Conservation (phyloP, 805 yeast genomes). For the Yamadazyma scolyti region DNA sequence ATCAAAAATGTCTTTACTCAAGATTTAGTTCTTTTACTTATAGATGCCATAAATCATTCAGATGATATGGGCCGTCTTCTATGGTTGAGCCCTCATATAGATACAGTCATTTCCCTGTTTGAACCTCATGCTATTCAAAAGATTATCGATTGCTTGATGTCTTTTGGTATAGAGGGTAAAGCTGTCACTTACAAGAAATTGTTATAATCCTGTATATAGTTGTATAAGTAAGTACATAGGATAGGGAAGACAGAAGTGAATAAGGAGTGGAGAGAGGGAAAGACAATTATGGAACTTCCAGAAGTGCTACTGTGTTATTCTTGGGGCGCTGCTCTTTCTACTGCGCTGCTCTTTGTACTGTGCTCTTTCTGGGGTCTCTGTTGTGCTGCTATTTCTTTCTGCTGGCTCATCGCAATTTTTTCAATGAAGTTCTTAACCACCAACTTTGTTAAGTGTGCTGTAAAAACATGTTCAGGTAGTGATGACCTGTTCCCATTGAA, state of each 20-base stretch:
- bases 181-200: not conserved
- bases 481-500: slow-evolving; percentile 77
- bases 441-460: slow-evolving; percentile 92
- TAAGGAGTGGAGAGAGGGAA: too few relatives aligned
- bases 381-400: not conserved
- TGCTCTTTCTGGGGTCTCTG: too few relatives aligned
- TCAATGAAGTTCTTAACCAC: slow-evolving; percentile 94
- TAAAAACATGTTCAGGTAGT: slow-evolving; percentile 71
- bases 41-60: slow-evolving; percentile 20
- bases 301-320: too few relatives aligned
- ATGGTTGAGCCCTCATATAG: slow-evolving; percentile 35
- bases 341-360: too few relatives aligned
- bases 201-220: too few relatives aligned
- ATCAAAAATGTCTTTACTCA: slow-evolving; percentile 17
- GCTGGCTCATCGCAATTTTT: slow-evolving; percentile 10
- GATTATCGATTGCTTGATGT: too few relatives aligned
- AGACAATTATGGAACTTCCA: too few relatives aligned
- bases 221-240: too few relatives aligned
- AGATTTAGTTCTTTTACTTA: slow-evolving; percentile 17
- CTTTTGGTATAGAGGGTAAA: not conserved
- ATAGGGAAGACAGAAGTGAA: too few relatives aligned
- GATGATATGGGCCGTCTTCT: slow-evolving; percentile 29
- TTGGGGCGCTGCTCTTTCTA: too few relatives aligned
- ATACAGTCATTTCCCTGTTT: too few relatives aligned
- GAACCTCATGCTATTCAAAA: too few relatives aligned